Evolutionary conservation across 257 asterid species (phyloP).

Genomic region (Solanum clarkiae): DNA sequence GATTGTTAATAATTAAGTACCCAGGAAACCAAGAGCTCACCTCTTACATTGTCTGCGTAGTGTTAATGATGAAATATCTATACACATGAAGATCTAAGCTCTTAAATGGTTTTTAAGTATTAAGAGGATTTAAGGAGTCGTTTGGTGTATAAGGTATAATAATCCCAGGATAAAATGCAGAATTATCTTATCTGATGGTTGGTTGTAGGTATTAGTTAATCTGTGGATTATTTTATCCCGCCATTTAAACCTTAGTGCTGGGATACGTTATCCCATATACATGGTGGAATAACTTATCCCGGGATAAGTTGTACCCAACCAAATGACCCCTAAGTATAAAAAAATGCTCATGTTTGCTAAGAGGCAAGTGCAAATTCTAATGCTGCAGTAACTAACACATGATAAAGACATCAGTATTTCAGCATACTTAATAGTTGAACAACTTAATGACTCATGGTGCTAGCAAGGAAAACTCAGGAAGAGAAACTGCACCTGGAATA

Average conservation of each 20-base stretch:
- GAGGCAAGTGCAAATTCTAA: neutral
- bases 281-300: too few relatives aligned
- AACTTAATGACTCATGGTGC: neutral
- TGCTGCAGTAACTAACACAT: neutral
- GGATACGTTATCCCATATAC: too few relatives aligned
- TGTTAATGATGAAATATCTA: neutral
- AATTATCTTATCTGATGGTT: too few relatives aligned
- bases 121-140: neutral
- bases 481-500: constrained; percentile 68
- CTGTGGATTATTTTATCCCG: too few relatives aligned
- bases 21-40: neutral
- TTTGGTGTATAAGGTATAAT: too few relatives aligned
- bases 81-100: neutral
- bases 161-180: too few relatives aligned
- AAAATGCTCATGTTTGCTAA: neutral
- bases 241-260: too few relatives aligned
- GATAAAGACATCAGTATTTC: neutral
- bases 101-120: neutral
- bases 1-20: neutral
- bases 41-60: neutral
- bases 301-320: too few relatives aligned
- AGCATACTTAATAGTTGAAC: neutral
- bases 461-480: neutral
- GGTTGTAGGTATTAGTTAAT: too few relatives aligned
- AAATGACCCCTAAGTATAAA: neutral